Conservation (phyloP, 2,329 filamentous ascomycete genomes). For the Triangularia setosa region DNA sequence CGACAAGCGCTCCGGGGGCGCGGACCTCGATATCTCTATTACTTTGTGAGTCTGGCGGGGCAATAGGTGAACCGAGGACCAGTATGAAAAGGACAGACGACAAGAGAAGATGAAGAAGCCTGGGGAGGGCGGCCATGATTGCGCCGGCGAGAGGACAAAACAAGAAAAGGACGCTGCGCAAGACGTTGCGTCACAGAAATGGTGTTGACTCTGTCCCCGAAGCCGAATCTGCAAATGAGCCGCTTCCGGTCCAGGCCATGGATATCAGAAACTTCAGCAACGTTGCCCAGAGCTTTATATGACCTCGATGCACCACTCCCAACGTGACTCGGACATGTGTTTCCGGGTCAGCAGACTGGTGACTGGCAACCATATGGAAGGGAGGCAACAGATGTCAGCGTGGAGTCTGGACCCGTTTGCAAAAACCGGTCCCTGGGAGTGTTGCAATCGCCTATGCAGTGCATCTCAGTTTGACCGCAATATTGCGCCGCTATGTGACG, state of each 20-base stretch:
- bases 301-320: conserved; percentile 4
- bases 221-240: conserved; percentile 18
- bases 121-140: conserved; percentile 18
- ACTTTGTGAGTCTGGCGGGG: not conserved
- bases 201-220: conserved; percentile 4
- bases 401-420: conserved; percentile 13
- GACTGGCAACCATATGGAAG: not conserved
- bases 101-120: conserved; percentile 15
- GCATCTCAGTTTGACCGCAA: conserved; percentile 21
- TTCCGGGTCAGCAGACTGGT: conserved; percentile 13
- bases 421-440: conserved; percentile 16
- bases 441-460: conserved; percentile 25
- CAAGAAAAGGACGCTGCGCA: not conserved
- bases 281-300: conserved; percentile 18
- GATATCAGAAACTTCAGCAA: not conserved
- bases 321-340: conserved; percentile 13
- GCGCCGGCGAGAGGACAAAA: not conserved
- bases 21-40: not conserved
- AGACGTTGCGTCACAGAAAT: conserved; percentile 4
- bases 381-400: conserved; percentile 11
- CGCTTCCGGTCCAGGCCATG: conserved; percentile 16
- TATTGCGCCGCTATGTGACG: conserved; percentile 12
- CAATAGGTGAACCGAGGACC: conserved; percentile 15
- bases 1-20: not conserved
- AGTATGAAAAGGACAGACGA: conserved; percentile 9